Evolutionary conservation across 1,284 basidiomycete genomes (phyloP), one percentile per base, ranked within the genome.

Genomic region (Neolentinus lepideus): DNA sequence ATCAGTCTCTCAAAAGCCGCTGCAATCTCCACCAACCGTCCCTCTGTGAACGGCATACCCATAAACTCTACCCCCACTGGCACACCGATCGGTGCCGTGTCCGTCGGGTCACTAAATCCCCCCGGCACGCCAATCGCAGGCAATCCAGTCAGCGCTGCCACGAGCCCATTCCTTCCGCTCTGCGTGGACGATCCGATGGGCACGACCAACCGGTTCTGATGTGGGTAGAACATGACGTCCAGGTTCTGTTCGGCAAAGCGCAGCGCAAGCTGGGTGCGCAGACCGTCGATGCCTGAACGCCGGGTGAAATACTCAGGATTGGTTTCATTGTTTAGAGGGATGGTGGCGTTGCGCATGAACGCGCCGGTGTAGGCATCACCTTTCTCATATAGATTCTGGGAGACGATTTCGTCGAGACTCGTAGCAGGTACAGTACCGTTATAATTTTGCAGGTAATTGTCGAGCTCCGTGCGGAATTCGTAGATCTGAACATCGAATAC

Each of bases 401-500:
- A 25, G 51, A 52, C 21, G 12, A 52, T 52, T 12, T 29, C 26
- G 10, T 31, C 51, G 8, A 52, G 51, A 16, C 24, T 26, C 6
- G 8, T 26, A 3, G 47, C 24, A 6, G 47, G 22, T 14, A 29
- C 22, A 29, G 21, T 50, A n/a, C 27, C 27, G 51, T 52, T 52
- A 24, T 36, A 31, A 19, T 24, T 25, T 31, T 14, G 11, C 10
- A 52, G 51, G 51, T 52, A 52, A n/a, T 12, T 24, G 19, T 52
- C 51, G 14, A 52, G 51, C 27, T 52, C 51, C 19, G 26, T 14
- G 21, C 33, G 26, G 51, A 52, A 52, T 21, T 52, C 51, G 51
- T 52, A 52, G 33, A 52, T 36, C 33, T 52, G 51, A 14, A 52
- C 51, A 29, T 52, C 51, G 51, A 33, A 52, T 29, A 52, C 51